phyloP scores from a whole-genome alignment of 2,329 filamentous ascomycete species.

The Didymella arachidicola region DNA sequence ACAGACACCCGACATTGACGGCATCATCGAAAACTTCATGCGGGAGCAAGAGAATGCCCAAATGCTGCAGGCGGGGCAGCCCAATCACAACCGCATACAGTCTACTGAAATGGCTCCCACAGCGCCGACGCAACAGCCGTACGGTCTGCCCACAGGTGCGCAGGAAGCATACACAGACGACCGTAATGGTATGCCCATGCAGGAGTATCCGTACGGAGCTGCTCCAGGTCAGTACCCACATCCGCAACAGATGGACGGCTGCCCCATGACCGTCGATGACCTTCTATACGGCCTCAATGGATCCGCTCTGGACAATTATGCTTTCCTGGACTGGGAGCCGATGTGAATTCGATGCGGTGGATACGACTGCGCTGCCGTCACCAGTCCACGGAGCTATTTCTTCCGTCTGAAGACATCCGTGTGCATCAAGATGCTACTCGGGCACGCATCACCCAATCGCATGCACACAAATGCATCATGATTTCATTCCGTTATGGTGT shows the following conservation, averaged over 20 bases:
- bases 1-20: constrained; percentile 51
- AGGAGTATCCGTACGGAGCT: not conserved
- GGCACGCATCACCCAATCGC: not conserved
- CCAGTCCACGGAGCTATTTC: not conserved
- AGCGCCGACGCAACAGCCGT: not conserved
- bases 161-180: not conserved
- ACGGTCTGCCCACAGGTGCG: not conserved
- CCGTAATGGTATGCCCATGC: not conserved
- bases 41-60: constrained; percentile 38
- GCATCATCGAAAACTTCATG: constrained; percentile 54
- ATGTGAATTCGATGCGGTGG: constrained; percentile 7
- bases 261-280: constrained; percentile 30
- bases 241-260: constrained; percentile 12
- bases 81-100: not conserved
- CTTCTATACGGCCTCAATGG: constrained; percentile 37
- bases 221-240: constrained; percentile 2
- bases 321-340: constrained; percentile 24
- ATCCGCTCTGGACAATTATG: constrained; percentile 34
- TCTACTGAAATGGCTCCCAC: not conserved
- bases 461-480: not conserved
- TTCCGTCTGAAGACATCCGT: not conserved
- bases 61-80: not conserved
- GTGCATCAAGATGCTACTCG: not conserved
- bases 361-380: not conserved
- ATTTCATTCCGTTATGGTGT: not conserved